phyloP scores from a whole-genome alignment of 495 filamentous ascomycete genomes.

The Hamigera avellanea region DNA sequence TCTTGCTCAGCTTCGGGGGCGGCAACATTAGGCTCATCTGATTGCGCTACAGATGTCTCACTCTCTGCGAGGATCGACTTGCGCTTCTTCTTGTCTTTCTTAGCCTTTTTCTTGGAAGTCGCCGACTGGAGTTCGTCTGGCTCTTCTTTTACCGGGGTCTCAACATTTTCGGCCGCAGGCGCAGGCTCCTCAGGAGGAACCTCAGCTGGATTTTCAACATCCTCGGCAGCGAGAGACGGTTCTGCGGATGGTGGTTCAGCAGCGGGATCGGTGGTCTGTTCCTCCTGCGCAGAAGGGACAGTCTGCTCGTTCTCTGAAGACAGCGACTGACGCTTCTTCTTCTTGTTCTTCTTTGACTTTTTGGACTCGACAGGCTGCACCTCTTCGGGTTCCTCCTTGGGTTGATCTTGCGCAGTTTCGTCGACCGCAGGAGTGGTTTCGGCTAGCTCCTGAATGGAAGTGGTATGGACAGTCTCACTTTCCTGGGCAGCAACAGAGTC shows the following conservation, averaged over 20 bases:
- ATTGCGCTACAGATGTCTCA: constrained; percentile 4
- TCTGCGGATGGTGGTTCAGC: not conserved
- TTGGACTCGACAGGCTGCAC: constrained; percentile 1
- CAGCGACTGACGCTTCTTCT: constrained; percentile 8
- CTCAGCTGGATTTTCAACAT: constrained; percentile 3
- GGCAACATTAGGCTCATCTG: constrained; percentile 5
- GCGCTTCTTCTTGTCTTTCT: constrained; percentile 28
- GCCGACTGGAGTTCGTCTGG: constrained; percentile 6
- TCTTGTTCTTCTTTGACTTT: constrained; percentile 7
- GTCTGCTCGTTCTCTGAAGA: constrained; percentile 1
- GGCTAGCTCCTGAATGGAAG: not conserved
- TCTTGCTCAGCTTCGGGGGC: constrained; percentile 3
- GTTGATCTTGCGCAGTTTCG: constrained; percentile 4
- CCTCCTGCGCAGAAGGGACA: not conserved
- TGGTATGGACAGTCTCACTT: not conserved
- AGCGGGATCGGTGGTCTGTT: constrained; percentile 1
- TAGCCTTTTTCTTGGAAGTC: constrained; percentile 33
- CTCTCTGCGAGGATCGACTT: constrained; percentile 12
- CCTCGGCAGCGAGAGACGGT: not conserved
- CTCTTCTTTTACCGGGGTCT: not conserved
- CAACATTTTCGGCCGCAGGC: constrained; percentile 4
- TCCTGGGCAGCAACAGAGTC: not conserved
- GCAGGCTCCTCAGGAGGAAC: constrained; percentile 1
- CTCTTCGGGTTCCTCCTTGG: constrained; percentile 1
- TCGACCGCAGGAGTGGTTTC: not conserved